These are phyloP conservation scores for Chaetomium cochliodes DNA, from an alignment of 495 filamentous ascomycete species.

Conservation along the genomic window DNA sequence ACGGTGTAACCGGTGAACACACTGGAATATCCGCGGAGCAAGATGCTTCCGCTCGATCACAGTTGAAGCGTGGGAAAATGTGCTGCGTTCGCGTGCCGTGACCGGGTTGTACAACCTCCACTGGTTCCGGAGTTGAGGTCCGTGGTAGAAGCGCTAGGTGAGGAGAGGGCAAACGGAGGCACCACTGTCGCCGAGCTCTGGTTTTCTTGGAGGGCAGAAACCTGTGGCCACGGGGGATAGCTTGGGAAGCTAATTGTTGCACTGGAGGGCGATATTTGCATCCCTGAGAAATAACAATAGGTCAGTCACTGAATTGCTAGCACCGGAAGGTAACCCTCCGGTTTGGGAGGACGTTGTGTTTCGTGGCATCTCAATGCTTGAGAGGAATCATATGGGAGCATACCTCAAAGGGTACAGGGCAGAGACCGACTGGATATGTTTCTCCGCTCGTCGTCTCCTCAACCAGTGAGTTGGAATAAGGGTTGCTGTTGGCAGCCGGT, in stretches of 20 bases:
- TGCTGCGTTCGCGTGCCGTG: background rate
- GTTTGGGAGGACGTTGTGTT: background rate
- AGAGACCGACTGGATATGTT: background rate
- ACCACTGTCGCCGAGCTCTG: background rate
- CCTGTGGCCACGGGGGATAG: background rate
- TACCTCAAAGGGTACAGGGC: background rate
- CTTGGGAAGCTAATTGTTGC: background rate
- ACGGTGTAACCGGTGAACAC: background rate
- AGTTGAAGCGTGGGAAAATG: background rate
- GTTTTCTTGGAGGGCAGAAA: background rate
- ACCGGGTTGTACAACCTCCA: background rate
- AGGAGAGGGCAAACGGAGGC: background rate
- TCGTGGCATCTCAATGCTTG: background rate
- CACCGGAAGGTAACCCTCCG: slow-evolving; percentile 22
- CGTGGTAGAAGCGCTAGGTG: background rate
- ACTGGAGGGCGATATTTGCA: background rate
- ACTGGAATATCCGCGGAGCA: background rate
- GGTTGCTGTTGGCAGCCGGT: background rate
- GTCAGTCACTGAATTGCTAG: slow-evolving; percentile 16
- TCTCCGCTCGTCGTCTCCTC: background rate
- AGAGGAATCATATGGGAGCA: background rate
- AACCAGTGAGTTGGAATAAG: background rate
- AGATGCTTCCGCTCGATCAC: background rate
- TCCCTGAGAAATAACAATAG: slow-evolving; percentile 5
- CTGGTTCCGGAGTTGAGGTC: background rate